Evolutionary conservation across 331 rosid genomes (phyloP).

Genomic region (Spiraea crenata): DNA sequence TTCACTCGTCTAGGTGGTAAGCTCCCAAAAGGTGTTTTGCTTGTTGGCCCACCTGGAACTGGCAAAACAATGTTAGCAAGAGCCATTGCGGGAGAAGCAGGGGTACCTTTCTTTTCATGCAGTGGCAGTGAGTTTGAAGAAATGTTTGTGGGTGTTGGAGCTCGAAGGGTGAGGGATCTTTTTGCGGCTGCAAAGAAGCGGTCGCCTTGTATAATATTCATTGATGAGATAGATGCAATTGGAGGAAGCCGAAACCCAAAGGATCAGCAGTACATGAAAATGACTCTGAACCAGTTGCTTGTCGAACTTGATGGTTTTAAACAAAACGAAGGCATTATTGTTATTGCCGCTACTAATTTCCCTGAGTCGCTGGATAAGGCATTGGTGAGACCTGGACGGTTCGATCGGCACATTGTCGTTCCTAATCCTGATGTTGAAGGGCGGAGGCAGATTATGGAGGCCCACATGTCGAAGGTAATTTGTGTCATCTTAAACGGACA

Average conservation of each 20-base stretch:
- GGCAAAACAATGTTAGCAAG: constrained; percentile 97
- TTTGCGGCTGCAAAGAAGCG: constrained; percentile 87
- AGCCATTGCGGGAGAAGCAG: constrained; percentile 98
- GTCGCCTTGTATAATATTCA: constrained; percentile 87
- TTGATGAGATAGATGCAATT: constrained; percentile 93
- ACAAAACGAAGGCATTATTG: constrained; percentile 91
- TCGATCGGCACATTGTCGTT: constrained; percentile 81
- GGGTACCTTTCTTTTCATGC: constrained; percentile 90
- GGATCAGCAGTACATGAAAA: constrained; percentile 73
- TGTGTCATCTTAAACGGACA: not conserved
- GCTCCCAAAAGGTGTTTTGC: constrained; percentile 93
- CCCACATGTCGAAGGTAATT: constrained; percentile 81
- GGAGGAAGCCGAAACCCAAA: constrained; percentile 77
- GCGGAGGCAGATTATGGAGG: constrained; percentile 82
- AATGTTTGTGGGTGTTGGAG: constrained; percentile 97
- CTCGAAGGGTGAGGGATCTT: constrained; percentile 88
- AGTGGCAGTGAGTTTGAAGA: constrained; percentile 98
- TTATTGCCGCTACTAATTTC: constrained; percentile 89
- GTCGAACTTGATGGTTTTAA: constrained; percentile 96
- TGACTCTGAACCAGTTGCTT: constrained; percentile 89
- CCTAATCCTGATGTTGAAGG: constrained; percentile 98
- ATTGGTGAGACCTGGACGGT: constrained; percentile 93
- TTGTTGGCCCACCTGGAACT: constrained; percentile 96
- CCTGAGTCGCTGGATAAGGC: constrained; percentile 90
- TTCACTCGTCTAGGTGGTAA: constrained; percentile 96